Conservation (phyloP, 2,329 filamentous ascomycete genomes). For the Beauveria varroae region DNA sequence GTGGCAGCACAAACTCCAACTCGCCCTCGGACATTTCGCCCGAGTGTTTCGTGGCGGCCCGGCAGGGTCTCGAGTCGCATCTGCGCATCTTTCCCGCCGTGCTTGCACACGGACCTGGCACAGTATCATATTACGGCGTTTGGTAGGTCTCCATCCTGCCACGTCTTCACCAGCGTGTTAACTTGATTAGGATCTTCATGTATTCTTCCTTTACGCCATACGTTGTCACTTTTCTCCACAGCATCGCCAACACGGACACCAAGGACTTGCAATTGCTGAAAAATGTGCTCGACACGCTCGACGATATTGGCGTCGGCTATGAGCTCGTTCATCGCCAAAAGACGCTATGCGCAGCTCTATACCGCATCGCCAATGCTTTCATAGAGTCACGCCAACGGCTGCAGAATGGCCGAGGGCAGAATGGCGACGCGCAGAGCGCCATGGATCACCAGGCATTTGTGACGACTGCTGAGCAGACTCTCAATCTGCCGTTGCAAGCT, state of each 20-base stretch:
- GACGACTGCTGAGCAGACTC: background rate
- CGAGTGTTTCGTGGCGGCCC: slow-evolving; percentile 15
- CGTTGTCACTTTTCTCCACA: slow-evolving; percentile 17
- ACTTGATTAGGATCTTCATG: slow-evolving; percentile 14
- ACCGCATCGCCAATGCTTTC: slow-evolving; percentile 2
- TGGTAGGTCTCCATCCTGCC: slow-evolving; percentile 10
- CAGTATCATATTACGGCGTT: slow-evolving; percentile 15
- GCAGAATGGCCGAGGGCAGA: background rate
- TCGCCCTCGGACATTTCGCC: slow-evolving; percentile 12
- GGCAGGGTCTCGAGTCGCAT: slow-evolving; percentile 14
- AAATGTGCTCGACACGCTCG: slow-evolving; percentile 6
- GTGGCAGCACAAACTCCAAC: slow-evolving; percentile 13
- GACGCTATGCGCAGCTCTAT: slow-evolving; percentile 3
- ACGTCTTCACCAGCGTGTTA: background rate
- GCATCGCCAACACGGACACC: slow-evolving; percentile 12
- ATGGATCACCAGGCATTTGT: background rate
- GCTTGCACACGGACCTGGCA: slow-evolving; percentile 8
- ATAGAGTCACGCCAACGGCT: background rate
- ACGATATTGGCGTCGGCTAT: background rate
- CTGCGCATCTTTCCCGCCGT: slow-evolving; percentile 13
- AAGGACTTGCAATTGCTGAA: slow-evolving; percentile 12
- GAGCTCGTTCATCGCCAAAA: slow-evolving; percentile 6
- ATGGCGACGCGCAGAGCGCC: background rate
- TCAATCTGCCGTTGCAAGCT: slow-evolving; percentile 5
- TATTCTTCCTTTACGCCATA: slow-evolving; percentile 18